Percentiles rank a stretch among this genome's conserved stretches.
These are phyloP conservation scores for Heliamphora exappendiculata DNA, from an alignment of 148 eudicot species.

Conservation along the genomic window DNA sequence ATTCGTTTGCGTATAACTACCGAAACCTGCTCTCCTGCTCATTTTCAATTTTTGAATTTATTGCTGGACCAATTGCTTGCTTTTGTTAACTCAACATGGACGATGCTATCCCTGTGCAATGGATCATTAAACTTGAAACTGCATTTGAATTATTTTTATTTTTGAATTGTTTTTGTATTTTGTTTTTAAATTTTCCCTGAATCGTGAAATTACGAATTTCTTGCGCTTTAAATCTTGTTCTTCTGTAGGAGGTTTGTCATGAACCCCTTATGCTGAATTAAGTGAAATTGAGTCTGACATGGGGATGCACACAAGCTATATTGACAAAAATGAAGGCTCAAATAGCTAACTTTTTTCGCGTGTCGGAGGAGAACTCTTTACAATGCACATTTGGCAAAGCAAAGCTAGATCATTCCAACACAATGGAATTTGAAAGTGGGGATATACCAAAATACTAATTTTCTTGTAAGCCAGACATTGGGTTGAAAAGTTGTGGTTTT, in stretches of 20 bases:
- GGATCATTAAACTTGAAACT: not conserved
- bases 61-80: not conserved
- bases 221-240: not conserved
- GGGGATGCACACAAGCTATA: not conserved
- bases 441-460: not conserved
- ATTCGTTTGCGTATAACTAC: not conserved
- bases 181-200: not conserved
- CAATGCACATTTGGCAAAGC: not conserved
- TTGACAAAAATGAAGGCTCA: not conserved
- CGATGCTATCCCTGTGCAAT: not conserved
- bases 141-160: not conserved
- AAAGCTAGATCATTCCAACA: not conserved
- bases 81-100: not conserved
- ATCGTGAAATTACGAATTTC: not conserved
- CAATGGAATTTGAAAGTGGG: not conserved
- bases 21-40: not conserved
- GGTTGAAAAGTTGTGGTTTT: not conserved
- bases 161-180: no score
- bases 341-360: not conserved
- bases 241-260: not conserved
- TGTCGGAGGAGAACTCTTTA: not conserved
- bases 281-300: not conserved
- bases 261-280: not conserved
- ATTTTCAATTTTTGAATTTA: not conserved
- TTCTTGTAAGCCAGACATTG: not conserved